Conservation (phyloP, 2,329 filamentous ascomycete species). For the Didymella pinodella region DNA sequence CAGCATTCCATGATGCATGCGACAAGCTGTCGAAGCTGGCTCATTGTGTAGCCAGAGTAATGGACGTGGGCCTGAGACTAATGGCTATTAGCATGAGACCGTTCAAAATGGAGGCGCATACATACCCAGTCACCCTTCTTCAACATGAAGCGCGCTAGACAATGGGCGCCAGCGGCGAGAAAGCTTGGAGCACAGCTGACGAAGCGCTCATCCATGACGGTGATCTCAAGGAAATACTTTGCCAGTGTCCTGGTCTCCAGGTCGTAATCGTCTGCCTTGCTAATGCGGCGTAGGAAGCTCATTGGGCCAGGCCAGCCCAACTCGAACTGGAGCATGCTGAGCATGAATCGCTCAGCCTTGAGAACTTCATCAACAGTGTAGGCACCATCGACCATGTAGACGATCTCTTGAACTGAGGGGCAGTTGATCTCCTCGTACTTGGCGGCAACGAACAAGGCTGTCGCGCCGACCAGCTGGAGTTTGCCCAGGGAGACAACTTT, state of each 20-base stretch:
- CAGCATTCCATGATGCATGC: conserved; percentile 87
- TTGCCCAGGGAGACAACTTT: conserved; percentile 96
- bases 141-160: conserved; percentile 85
- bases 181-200: conserved; percentile 91
- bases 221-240: conserved; percentile 97
- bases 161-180: conserved; percentile 89
- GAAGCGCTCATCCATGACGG: conserved; percentile 97
- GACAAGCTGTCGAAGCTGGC: conserved; percentile 80
- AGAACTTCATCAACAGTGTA: conserved; percentile 92
- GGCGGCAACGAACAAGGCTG: conserved; percentile 91
- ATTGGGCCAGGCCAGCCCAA: conserved; percentile 98
- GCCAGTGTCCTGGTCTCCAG: conserved; percentile 92
- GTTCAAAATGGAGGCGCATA: conserved; percentile 2
- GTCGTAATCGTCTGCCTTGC: conserved; percentile 98
- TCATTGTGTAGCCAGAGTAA: conserved; percentile 92
- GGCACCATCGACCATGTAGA: conserved; percentile 96
- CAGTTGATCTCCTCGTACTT: conserved; percentile 99
- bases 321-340: conserved; percentile 94
- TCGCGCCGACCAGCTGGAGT: conserved; percentile 93
- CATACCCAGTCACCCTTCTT: conserved; percentile 93
- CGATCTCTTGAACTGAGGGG: conserved; percentile 91
- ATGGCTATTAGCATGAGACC: conserved; percentile 47
- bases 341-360: conserved; percentile 97
- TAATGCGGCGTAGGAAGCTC: conserved; percentile 96
- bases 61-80: conserved; percentile 84